phyloP scores from a whole-genome alignment of 768 basidiomycete species.

The Lentinula boryana region DNA sequence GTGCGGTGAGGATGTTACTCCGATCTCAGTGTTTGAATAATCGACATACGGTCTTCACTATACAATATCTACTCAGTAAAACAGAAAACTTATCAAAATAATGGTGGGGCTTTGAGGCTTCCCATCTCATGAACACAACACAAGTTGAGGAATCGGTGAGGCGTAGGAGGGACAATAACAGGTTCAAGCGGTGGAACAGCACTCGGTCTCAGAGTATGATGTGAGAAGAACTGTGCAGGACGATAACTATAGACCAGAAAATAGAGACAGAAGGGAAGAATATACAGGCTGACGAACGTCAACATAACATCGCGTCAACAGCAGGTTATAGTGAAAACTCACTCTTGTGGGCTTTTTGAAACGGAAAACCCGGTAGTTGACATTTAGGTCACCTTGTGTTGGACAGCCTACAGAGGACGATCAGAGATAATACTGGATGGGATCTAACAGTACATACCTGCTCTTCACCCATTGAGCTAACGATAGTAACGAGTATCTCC shows the following conservation, averaged over 20 bases:
- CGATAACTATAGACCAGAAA: conserved; percentile 4
- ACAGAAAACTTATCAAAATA: not conserved
- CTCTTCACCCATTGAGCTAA: conserved; percentile 91
- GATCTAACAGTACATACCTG: conserved; percentile 36
- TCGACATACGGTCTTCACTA: not conserved
- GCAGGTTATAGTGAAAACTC: not conserved
- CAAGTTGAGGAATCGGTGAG: not conserved
- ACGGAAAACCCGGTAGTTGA: conserved; percentile 31
- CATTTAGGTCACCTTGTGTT: not conserved
- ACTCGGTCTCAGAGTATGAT: not conserved
- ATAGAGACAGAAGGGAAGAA: not conserved
- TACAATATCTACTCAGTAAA: not conserved
- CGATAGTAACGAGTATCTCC: conserved; percentile 81
- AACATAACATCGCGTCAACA: not conserved
- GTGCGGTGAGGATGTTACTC: not conserved
- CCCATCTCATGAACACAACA: conserved; percentile 5
- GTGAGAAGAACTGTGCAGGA: not conserved
- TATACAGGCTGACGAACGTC: not conserved
- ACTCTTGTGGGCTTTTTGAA: conserved; percentile 82
- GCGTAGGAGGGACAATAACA: not conserved
- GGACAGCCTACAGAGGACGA: conserved; percentile 47
- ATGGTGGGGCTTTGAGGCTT: not conserved
- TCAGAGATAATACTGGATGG: not conserved
- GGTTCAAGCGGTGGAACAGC: not conserved
- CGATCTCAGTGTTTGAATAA: not conserved